Percentiles rank a stretch among this genome's conserved stretches.
These are phyloP conservation scores for Phoma sp. DNA, from an alignment of 2,329 filamentous ascomycete genomes.

Conservation along the genomic window DNA sequence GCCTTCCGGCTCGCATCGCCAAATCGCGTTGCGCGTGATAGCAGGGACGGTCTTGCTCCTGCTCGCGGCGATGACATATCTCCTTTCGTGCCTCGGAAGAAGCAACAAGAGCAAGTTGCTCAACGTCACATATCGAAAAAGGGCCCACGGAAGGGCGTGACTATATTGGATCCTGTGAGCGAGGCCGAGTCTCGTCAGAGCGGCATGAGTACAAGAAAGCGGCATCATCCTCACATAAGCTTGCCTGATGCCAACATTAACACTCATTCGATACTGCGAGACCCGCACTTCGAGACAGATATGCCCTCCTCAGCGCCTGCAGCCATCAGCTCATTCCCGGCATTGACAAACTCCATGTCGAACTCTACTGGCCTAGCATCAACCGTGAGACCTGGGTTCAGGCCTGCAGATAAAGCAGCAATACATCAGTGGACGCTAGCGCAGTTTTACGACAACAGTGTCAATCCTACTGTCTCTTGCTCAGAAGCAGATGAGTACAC, in stretches of 20 bases:
- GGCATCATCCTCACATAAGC: constrained; percentile 29
- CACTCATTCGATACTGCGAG: constrained; percentile 52
- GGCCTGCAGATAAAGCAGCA: constrained; percentile 75
- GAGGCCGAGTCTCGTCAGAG: constrained; percentile 38
- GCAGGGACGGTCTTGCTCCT: constrained; percentile 74
- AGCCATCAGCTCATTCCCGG: constrained; percentile 25
- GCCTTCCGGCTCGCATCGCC: constrained; percentile 86
- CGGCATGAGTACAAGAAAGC: constrained; percentile 26
- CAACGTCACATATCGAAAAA: constrained; percentile 69
- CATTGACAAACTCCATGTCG: constrained; percentile 36
- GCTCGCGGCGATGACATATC: constrained; percentile 82
- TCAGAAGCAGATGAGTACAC: constrained; percentile 85
- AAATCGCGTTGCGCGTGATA: constrained; percentile 79
- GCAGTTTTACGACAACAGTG: constrained; percentile 81
- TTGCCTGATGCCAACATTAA: constrained; percentile 43
- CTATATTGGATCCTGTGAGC: constrained; percentile 67
- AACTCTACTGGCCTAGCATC: constrained; percentile 36
- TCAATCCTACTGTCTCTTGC: constrained; percentile 80
- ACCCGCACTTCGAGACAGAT: constrained; percentile 45
- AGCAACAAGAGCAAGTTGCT: constrained; percentile 59
- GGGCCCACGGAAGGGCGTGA: constrained; percentile 69
- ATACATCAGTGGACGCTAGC: constrained; percentile 88
- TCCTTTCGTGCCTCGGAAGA: constrained; percentile 78
- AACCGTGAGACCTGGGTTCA: constrained; percentile 39
- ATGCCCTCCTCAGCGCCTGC: constrained; percentile 28